phyloP scores from a whole-genome alignment of 2,329 filamentous ascomycete genomes.

The Penicillium polonicum region DNA sequence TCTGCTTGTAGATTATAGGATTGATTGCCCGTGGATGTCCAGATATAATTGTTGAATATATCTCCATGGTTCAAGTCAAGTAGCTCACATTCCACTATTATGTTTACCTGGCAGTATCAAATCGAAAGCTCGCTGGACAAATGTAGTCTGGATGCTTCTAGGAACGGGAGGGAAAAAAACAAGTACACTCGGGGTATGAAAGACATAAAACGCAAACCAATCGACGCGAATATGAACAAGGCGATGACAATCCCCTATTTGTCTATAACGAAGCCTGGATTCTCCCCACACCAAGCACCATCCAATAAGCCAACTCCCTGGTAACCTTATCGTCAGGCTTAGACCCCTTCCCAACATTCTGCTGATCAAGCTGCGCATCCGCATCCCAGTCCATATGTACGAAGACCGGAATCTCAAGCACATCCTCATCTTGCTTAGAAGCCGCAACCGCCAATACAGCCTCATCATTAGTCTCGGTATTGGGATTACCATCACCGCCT shows the following conservation, averaged over 20 bases:
- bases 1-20: not conserved
- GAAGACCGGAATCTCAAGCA: slow-evolving; percentile 90
- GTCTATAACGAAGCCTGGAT: slow-evolving; percentile 50
- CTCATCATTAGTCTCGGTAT: slow-evolving; percentile 35
- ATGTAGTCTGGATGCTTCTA: not conserved
- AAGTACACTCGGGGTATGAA: slow-evolving; percentile 18
- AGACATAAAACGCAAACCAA: slow-evolving; percentile 10
- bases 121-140: too few species aligned
- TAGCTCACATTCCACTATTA: not conserved
- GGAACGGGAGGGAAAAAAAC: not conserved
- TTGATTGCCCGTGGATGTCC: not conserved
- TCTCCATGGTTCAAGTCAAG: not conserved
- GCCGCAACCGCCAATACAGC: slow-evolving; percentile 20
- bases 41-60: not conserved
- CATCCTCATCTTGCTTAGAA: slow-evolving; percentile 56
- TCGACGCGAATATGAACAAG: not conserved
- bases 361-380: slow-evolving; percentile 50
- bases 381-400: slow-evolving; percentile 88
- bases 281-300: slow-evolving; percentile 81
- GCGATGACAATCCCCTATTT: not conserved
- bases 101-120: not conserved
- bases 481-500: slow-evolving; percentile 32
- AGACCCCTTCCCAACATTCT: slow-evolving; percentile 43
- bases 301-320: slow-evolving; percentile 93
- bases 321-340: slow-evolving; percentile 69